A percentile compares a stretch with the other conserved stretches of the same genome.
Evolutionary conservation across 2,329 filamentous ascomycete species (phyloP).

Genomic region (Phyllosticta paracitricarpa): DNA sequence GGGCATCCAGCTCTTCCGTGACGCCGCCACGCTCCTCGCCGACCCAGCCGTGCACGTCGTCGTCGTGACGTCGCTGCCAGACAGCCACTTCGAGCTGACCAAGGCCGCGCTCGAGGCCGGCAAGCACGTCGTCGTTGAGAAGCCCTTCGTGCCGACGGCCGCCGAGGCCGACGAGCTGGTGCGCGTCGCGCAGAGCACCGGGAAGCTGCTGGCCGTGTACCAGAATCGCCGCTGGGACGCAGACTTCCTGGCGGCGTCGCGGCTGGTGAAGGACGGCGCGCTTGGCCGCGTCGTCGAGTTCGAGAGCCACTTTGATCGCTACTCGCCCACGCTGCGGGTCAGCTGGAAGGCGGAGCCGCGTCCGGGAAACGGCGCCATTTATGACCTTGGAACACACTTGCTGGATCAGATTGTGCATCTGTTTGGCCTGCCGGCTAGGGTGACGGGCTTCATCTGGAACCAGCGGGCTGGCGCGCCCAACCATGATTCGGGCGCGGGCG

Average conservation of each 20-base stretch:
- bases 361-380: constrained; percentile 58
- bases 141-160: constrained; percentile 67
- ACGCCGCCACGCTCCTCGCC: constrained; percentile 51
- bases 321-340: constrained; percentile 41
- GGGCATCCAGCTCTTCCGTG: constrained; percentile 52
- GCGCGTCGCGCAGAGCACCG: constrained; percentile 27
- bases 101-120: constrained; percentile 56
- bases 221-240: constrained; percentile 63
- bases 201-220: constrained; percentile 37
- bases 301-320: constrained; percentile 71
- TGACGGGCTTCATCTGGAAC: constrained; percentile 59
- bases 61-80: constrained; percentile 60
- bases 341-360: constrained; percentile 60
- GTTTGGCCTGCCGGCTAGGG: constrained; percentile 57
- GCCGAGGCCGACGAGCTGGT: constrained; percentile 56
- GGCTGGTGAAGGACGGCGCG: constrained; percentile 48
- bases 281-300: constrained; percentile 69
- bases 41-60: constrained; percentile 60
- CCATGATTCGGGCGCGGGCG: constrained; percentile 39
- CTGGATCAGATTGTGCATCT: constrained; percentile 64
- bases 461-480: constrained; percentile 44
- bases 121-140: constrained; percentile 74
- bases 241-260: constrained; percentile 62
- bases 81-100: constrained; percentile 58
- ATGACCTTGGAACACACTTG: constrained; percentile 66